Conservation (phyloP, 2,329 filamentous ascomycete genomes). For the Pezicula carpinea region DNA sequence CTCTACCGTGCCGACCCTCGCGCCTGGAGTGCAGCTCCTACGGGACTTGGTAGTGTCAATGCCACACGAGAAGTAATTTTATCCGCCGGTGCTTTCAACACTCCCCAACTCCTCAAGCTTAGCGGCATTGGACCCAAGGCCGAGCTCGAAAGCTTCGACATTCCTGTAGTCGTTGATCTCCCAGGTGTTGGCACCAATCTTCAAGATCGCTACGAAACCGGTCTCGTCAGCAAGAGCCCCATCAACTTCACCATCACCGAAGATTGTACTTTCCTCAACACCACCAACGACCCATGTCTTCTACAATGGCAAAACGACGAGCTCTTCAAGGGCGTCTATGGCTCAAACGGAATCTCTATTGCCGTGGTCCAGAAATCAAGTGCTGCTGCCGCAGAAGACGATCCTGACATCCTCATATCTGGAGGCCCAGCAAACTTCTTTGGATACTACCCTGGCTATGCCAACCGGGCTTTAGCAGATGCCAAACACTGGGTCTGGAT, state of each 20-base stretch:
- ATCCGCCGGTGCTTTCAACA: constrained; percentile 41
- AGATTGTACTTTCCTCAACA: constrained; percentile 31
- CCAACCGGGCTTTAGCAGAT: constrained; percentile 29
- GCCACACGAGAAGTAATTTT: constrained; percentile 43
- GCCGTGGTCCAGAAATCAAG: constrained; percentile 23
- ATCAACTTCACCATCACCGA: constrained; percentile 33
- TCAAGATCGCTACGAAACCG: constrained; percentile 49
- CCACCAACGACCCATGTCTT: constrained; percentile 32
- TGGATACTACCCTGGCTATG: constrained; percentile 39
- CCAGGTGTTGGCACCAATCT: constrained; percentile 62
- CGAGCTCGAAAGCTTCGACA: constrained; percentile 36
- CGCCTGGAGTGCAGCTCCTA: constrained; percentile 20
- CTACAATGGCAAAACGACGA: constrained; percentile 18
- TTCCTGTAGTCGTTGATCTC: constrained; percentile 49
- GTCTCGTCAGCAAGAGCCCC: constrained; percentile 36
- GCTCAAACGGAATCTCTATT: constrained; percentile 49
- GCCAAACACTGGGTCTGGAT: constrained; percentile 33
- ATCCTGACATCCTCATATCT: constrained; percentile 34
- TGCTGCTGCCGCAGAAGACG: constrained; percentile 30
- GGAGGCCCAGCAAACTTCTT: constrained; percentile 28
- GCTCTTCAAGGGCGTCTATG: constrained; percentile 21
- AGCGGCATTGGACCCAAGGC: constrained; percentile 37
- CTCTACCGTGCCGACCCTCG: constrained; percentile 40
- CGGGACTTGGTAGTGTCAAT: constrained; percentile 17
- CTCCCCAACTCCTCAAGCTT: constrained; percentile 41